Percentiles rank a stretch among this genome's conserved stretches.
These are phyloP conservation scores for Phellinidium pouzarii DNA, from an alignment of 1,284 basidiomycete genomes.

Conservation along the genomic window DNA sequence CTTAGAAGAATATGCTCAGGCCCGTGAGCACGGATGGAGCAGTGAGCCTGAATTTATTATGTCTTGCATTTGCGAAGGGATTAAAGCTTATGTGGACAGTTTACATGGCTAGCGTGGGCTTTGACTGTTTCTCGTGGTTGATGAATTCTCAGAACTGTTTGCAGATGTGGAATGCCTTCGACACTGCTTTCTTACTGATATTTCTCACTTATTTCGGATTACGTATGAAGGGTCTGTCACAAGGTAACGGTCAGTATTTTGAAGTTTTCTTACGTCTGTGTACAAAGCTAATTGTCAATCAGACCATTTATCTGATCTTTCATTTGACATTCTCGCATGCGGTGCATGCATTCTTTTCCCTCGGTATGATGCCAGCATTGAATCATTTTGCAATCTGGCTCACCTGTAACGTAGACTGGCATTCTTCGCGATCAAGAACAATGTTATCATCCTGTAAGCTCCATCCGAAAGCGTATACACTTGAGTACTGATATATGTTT, in stretches of 20 bases:
- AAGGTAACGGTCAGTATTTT: slow-evolving; percentile 40
- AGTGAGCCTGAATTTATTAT: slow-evolving; percentile 44
- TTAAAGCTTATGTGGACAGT: slow-evolving; percentile 37
- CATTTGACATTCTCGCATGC: slow-evolving; percentile 79
- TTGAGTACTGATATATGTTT: slow-evolving; percentile 13
- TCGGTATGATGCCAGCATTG: slow-evolving; percentile 36
- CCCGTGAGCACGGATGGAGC: slow-evolving; percentile 79
- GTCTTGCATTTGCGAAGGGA: slow-evolving; percentile 5
- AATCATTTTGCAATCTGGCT: slow-evolving; percentile 2
- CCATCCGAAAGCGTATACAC: not conserved
- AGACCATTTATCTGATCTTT: slow-evolving; percentile 58
- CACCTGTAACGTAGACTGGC: slow-evolving; percentile 45
- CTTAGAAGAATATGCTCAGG: slow-evolving; percentile 75
- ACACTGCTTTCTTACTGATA: slow-evolving; percentile 69
- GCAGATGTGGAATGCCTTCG: slow-evolving; percentile 85
- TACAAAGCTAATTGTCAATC: not conserved
- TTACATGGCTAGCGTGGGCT: slow-evolving; percentile 70
- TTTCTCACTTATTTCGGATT: slow-evolving; percentile 66
- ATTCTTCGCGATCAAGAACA: slow-evolving; percentile 81
- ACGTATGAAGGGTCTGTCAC: slow-evolving; percentile 57
- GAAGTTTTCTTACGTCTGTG: not conserved
- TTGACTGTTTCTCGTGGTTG: not conserved
- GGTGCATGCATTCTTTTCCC: slow-evolving; percentile 86
- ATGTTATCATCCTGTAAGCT: slow-evolving; percentile 73
- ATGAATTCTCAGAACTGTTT: not conserved